Base-by-base conservation (phyloP, 176 grass and related monocot genomes). In the Raddia distichophylla region DNA sequence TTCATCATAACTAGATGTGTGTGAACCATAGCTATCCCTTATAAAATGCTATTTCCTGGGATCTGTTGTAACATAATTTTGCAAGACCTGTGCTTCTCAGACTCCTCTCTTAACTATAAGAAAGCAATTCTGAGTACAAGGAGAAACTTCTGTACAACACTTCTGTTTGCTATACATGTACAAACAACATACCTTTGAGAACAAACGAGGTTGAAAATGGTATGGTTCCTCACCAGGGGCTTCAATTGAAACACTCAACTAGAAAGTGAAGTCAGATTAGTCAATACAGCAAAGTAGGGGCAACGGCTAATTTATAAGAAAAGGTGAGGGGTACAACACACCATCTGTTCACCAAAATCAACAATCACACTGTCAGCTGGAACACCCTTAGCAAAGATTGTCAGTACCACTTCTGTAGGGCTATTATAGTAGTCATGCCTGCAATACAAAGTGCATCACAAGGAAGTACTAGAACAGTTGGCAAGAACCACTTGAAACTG, bases 311-410 rank as follows among this genome's bases (percentile, higher is more conserved):
- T 83, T 48, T 66, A 62, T 62, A 80, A 71, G 18, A 51, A 75
- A 85, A 27, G 11, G 22, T n/a, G 61, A 84, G 37, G 15, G 51
- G 52, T 27, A 27, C 27, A 75, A 80, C 91, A 74, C 67, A 97
- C 94, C 87, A 94, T 91, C 81, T 97, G 94, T 94, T 97, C 94
- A 65, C 91, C 89, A 67, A 94, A 97, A 62, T 93, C 94, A 86
- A 97, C 35, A 44, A 64, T 78, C 20, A 97, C 89, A 71, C 65
- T 69, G 78, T 94, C 89, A 90, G 86, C 74, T 13, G 89, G 78
- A 80, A 97, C 74, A 74, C 91, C 89, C 76, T 94, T 97, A 2
- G 86, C 86, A 80, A 97, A 97, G 45, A 97, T 90, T 84, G 89
- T 87, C 43, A 97, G 55, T 43, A 97, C 94, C 52, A 89, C 82